These are phyloP conservation scores for Cyclaneusma minus DNA, from an alignment of 2,329 filamentous ascomycete species.

Conservation along the genomic window DNA sequence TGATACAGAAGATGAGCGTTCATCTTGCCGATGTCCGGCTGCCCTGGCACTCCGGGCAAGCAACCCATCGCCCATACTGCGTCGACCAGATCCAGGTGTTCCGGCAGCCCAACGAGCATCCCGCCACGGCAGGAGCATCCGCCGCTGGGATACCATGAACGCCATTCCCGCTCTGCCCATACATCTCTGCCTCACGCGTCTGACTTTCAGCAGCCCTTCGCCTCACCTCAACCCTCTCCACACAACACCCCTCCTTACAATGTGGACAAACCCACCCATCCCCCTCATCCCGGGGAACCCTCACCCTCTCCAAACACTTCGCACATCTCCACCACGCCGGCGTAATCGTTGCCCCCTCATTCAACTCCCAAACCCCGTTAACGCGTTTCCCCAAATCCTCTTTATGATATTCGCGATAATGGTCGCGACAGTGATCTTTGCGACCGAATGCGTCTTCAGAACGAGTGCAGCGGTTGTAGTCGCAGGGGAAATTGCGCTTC, in stretches of 20 bases:
- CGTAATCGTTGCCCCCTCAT: constrained; percentile 8
- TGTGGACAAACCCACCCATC: constrained; percentile 9
- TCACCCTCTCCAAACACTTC: constrained; percentile 10
- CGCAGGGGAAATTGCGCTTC: constrained; percentile 15
- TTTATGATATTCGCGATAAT: constrained; percentile 30
- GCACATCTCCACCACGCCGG: constrained; percentile 13
- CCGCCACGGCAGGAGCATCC: too few relatives aligned
- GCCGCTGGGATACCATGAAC: too few relatives aligned
- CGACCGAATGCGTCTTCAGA: constrained; percentile 24
- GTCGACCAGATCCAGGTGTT: too few relatives aligned
- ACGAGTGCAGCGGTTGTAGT: constrained; percentile 15
- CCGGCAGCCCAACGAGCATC: too few relatives aligned
- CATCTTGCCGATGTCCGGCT: too few relatives aligned
- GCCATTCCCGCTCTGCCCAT: too few relatives aligned
- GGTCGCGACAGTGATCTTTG: constrained; percentile 31
- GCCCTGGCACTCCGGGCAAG: too few relatives aligned
- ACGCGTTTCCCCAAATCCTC: constrained; percentile 18
- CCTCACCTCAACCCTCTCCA: constrained; percentile 6
- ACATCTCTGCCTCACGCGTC: too few relatives aligned
- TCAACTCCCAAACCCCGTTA: constrained; percentile 10
- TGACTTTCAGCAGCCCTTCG: not conserved
- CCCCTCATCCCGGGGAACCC: too few relatives aligned
- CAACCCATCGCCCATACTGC: too few relatives aligned
- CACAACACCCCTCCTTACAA: constrained; percentile 13
- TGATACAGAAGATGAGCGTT: too few relatives aligned